Percentiles rank a stretch among this genome's conserved stretches.
phyloP scores from a whole-genome alignment of 345 rosid genomes.

The Populus tremula region DNA sequence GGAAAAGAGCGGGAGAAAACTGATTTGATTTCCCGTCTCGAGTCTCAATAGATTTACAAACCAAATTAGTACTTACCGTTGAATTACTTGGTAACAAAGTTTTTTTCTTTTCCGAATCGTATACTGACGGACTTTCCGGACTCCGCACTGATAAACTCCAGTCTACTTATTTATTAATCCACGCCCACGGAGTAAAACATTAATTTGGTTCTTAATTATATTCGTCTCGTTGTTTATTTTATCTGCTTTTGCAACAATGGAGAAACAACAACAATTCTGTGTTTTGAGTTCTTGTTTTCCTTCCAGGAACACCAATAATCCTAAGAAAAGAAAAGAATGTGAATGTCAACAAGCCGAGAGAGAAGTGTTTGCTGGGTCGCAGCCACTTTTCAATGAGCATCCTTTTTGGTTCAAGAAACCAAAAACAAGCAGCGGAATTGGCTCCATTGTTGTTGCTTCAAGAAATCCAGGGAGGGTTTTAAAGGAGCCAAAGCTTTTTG shows the following conservation, averaged over 20 bases:
- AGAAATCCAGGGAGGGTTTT: background rate
- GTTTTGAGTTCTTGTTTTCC: background rate
- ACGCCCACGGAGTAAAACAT: background rate
- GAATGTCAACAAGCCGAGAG: background rate
- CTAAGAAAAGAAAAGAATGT: background rate
- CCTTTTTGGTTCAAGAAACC: background rate
- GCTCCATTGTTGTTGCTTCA: background rate
- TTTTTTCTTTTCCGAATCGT: background rate
- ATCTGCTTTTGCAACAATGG: background rate
- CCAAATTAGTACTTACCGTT: background rate
- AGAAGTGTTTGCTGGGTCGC: background rate
- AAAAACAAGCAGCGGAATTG: background rate
- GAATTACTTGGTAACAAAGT: background rate
- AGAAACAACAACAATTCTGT: too few relatives aligned
- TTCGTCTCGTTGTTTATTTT: background rate
- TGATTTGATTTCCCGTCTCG: too few relatives aligned
- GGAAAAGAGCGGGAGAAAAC: too few relatives aligned
- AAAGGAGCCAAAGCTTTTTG: background rate
- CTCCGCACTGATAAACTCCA: background rate
- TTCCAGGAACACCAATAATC: background rate
- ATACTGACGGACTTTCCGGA: background rate
- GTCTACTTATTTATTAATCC: background rate
- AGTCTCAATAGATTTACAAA: too few relatives aligned
- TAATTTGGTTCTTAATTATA: background rate
- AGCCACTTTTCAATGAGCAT: background rate